Evolutionary conservation across 2,329 filamentous ascomycete genomes (phyloP).

Genomic region (Fusarium sp.): DNA sequence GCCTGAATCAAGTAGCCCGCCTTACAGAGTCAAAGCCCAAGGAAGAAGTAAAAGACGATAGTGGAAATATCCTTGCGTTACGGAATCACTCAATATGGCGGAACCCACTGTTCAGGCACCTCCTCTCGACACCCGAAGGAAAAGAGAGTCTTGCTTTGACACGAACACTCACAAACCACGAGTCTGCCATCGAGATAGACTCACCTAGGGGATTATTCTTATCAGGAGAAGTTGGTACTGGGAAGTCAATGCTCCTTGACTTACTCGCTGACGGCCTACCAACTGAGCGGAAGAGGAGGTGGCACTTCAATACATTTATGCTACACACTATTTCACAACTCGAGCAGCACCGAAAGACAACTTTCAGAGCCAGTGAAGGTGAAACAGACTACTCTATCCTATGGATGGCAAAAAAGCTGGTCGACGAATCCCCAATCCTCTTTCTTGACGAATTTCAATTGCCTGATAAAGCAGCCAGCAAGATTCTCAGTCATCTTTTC

Average conservation of each 20-base stretch:
- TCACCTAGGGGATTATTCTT: constrained; percentile 79
- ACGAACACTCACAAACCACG: constrained; percentile 72
- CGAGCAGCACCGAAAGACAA: constrained; percentile 66
- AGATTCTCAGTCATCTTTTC: constrained; percentile 81
- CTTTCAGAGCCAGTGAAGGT: constrained; percentile 21
- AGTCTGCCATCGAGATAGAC: constrained; percentile 74
- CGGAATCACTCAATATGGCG: constrained; percentile 63
- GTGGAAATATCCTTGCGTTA: constrained; percentile 54
- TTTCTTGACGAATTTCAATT: constrained; percentile 88
- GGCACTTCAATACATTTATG: constrained; percentile 91
- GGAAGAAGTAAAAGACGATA: constrained; percentile 41
- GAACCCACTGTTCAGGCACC: constrained; percentile 66
- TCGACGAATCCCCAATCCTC: constrained; percentile 76
- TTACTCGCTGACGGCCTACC: constrained; percentile 81
- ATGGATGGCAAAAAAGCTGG: constrained; percentile 77
- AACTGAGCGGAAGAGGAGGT: constrained; percentile 74
- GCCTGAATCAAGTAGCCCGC: constrained; percentile 67
- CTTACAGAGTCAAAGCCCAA: constrained; percentile 47
- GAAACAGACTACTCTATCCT: constrained; percentile 70
- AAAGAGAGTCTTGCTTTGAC: constrained; percentile 71
- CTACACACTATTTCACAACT: constrained; percentile 77
- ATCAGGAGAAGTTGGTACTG: constrained; percentile 82
- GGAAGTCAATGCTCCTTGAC: constrained; percentile 86
- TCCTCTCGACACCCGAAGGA: constrained; percentile 64
- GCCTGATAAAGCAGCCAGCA: constrained; percentile 78